Evolutionary conservation across 768 basidiomycete species (phyloP).

Genomic region (Megacollybia marginata): DNA sequence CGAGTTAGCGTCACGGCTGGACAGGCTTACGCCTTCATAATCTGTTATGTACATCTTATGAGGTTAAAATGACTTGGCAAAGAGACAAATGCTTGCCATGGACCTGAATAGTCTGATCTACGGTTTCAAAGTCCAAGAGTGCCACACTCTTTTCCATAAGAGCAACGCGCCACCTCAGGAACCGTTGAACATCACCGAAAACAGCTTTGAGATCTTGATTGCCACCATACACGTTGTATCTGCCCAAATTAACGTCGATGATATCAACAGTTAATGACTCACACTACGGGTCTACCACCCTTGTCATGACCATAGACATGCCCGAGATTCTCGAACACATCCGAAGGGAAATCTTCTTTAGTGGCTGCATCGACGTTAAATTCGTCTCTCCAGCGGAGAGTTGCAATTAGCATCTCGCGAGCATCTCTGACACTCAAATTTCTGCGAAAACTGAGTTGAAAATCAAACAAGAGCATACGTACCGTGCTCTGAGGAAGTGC

Average conservation of each 20-base stretch:
- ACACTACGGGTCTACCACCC: slow-evolving; percentile 63
- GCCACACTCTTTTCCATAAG: slow-evolving; percentile 66
- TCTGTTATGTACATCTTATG: slow-evolving; percentile 35
- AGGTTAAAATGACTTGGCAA: not conserved
- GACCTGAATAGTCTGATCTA: slow-evolving; percentile 68
- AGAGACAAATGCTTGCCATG: slow-evolving; percentile 38
- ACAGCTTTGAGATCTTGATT: slow-evolving; percentile 57
- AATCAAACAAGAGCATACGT: slow-evolving; percentile 3
- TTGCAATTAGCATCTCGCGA: slow-evolving; percentile 57
- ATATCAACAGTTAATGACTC: slow-evolving; percentile 16
- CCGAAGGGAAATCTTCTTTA: slow-evolving; percentile 54
- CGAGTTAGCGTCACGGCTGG: slow-evolving; percentile 62
- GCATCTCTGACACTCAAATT: slow-evolving; percentile 29
- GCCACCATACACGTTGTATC: slow-evolving; percentile 77
- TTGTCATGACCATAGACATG: slow-evolving; percentile 66
- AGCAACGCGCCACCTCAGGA: slow-evolving; percentile 66
- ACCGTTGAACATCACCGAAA: slow-evolving; percentile 71
- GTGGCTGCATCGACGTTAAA: slow-evolving; percentile 55
- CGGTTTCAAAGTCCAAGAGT: slow-evolving; percentile 62
- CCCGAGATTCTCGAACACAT: slow-evolving; percentile 58
- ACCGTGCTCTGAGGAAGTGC: slow-evolving; percentile 80
- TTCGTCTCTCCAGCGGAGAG: slow-evolving; percentile 63
- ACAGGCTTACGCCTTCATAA: slow-evolving; percentile 65
- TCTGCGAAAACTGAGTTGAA: not conserved
- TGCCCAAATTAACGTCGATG: slow-evolving; percentile 15